phyloP scores from a whole-genome alignment of 176 grass and related monocot genomes.

The Hsuehochloa calcarea region DNA sequence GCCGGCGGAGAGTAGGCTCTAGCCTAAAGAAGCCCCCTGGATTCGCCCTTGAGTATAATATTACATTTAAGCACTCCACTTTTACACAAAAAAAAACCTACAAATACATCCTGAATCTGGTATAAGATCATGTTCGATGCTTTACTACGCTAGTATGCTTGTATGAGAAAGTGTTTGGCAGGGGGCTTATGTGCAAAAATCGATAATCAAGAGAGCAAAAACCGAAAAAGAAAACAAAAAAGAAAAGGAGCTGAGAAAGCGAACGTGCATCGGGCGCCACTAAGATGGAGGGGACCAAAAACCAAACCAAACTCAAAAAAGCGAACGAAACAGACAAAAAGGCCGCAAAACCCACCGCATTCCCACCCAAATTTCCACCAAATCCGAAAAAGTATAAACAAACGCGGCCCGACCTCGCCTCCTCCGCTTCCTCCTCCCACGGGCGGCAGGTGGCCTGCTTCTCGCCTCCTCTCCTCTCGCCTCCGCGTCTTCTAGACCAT shows the following conservation, averaged over 20 bases:
- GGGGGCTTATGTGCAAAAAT: background rate
- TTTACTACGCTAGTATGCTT: background rate
- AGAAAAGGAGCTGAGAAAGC: background rate
- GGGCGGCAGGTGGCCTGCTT: conserved; percentile 18
- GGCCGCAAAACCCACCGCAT: conserved; percentile 7
- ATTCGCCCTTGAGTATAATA: too few relatives aligned
- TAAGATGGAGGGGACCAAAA: background rate
- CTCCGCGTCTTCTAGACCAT: background rate
- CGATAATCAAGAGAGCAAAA: background rate
- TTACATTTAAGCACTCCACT: too few relatives aligned
- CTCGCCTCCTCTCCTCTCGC: conserved; percentile 8
- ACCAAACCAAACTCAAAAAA: conserved; percentile 24
- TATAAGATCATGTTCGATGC: too few relatives aligned
- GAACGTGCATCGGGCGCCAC: background rate
- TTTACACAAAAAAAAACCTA: background rate
- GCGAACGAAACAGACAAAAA: background rate
- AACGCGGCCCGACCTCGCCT: conserved; percentile 23
- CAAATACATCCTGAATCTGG: too few relatives aligned
- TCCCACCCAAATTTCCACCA: conserved; percentile 5
- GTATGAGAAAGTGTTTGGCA: background rate
- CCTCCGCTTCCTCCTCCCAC: background rate
- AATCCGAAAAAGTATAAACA: conserved; percentile 8
- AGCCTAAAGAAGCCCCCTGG: too few relatives aligned
- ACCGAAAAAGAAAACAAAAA: background rate
- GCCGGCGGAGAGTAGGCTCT: too few relatives aligned